A percentile compares a stretch with the other conserved stretches of the same genome.
These are phyloP conservation scores for Amphirosellinia nigrospora DNA, from an alignment of 495 filamentous ascomycete genomes.

Conservation along the genomic window DNA sequence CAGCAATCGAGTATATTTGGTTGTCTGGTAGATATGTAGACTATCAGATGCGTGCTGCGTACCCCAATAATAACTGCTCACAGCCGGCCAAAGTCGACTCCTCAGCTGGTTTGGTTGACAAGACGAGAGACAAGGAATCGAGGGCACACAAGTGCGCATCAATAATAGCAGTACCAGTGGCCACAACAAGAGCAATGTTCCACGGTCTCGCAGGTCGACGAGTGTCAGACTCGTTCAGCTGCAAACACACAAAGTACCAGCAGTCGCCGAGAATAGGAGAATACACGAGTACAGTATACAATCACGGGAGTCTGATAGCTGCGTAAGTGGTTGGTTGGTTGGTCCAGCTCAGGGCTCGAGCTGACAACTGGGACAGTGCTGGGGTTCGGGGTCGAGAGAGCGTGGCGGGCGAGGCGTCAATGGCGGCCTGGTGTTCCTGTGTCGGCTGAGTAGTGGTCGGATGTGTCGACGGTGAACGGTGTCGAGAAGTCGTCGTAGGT, in stretches of 20 bases:
- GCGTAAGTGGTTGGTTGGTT: background rate
- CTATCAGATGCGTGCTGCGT: background rate
- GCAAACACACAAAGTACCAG: background rate
- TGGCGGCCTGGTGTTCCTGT: background rate
- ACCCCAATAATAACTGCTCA: background rate
- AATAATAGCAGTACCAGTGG: background rate
- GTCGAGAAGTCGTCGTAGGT: constrained; percentile 15
- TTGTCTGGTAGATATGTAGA: background rate
- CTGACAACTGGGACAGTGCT: background rate
- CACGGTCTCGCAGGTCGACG: background rate
- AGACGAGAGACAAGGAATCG: background rate
- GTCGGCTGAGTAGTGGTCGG: background rate
- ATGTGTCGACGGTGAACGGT: background rate
- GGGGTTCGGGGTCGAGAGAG: background rate
- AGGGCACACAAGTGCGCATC: background rate
- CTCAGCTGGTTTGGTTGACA: background rate
- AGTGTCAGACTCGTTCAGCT: background rate
- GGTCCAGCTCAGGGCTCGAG: background rate
- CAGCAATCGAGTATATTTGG: background rate
- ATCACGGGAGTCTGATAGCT: background rate
- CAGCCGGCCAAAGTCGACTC: background rate
- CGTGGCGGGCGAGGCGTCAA: background rate
- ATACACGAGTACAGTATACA: background rate
- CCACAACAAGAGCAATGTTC: background rate
- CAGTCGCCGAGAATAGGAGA: background rate